Base-by-base conservation (phyloP, 306 rosid species). In the Cicer arietinum region DNA sequence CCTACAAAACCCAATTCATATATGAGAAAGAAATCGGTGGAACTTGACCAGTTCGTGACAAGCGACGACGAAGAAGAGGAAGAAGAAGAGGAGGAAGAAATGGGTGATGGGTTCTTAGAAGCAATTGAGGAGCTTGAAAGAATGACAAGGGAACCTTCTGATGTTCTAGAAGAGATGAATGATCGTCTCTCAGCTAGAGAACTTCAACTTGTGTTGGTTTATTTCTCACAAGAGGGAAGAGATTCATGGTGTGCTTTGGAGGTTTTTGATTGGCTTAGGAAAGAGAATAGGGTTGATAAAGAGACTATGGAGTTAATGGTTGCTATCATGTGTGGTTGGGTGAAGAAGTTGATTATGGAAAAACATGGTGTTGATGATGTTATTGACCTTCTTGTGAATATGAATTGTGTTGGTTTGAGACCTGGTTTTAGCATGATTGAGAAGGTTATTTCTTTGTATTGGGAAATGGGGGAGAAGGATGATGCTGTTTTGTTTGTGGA, bases 241-340 rank as follows among this genome's bases (percentile, higher is more conserved):
- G 99, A 94, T 77, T 92, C 97, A 0, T 94, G 99, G 99, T 94
- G 95, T 79, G 97, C 99, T 1, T 82, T 94, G 57, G 99, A 94
- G 85, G 99, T 92, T 82, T 94, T 94, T 84, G 98, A 94, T 83
- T 94, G 98, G 98, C 86, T 94, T 13, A 80, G 93, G 35, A 94
- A 90, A 79, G 98, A 94, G 84, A 94, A 94, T 18, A 83, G 93
- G 74, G 97, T 94, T 8, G 98, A 94, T 45, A 88, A 91, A 83
- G 98, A 94, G 82, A 94, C 97, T 40, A 94, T 91, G 98, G 98
- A 94, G 86, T 91, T 94, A 11, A 94, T 94, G 98, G 98, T 90
- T 76, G 77, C 90, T 20, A 81, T 94, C 41, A 94, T 94, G 98
- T 94, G 98, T 58, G 82, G 96, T 17, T 94, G 98, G 98, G 87